A percentile compares a stretch with the other conserved stretches of the same genome.
These are phyloP conservation scores for Aspergillus melleus DNA, from an alignment of 2,329 filamentous ascomycete species.

Conservation along the genomic window DNA sequence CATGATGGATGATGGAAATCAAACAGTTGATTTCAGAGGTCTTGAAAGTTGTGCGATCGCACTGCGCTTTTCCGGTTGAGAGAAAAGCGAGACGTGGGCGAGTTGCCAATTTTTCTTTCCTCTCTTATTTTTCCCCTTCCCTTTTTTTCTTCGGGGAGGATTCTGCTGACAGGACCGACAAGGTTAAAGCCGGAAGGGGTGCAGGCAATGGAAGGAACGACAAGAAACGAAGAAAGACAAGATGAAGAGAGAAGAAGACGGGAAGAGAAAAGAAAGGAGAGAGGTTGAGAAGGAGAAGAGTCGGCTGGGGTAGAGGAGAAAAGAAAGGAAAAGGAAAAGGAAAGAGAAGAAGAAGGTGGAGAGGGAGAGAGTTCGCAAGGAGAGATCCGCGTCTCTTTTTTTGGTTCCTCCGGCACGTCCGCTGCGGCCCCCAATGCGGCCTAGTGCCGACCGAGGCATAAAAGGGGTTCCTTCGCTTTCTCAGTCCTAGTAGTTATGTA, in stretches of 20 bases:
- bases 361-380: background rate
- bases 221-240: conserved; percentile 14
- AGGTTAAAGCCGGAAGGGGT: conserved; percentile 3
- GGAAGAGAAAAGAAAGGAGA: conserved; percentile 43
- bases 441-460: conserved; percentile 23
- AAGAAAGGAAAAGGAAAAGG: conserved; percentile 10
- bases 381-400: conserved; percentile 17
- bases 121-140: background rate
- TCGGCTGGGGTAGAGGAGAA: background rate
- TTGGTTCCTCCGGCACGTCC: conserved; percentile 26
- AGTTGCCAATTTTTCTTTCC: background rate
- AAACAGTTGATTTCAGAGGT: background rate
- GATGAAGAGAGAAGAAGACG: conserved; percentile 64
- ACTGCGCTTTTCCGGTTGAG: background rate
- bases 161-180: conserved; percentile 9
- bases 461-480: conserved; percentile 31
- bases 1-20: conserved; percentile 27
- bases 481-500: too few relatives aligned
- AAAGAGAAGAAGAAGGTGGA: conserved; percentile 30
- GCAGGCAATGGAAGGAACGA: conserved; percentile 6
- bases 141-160: conserved; percentile 8
- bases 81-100: background rate
- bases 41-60: background rate
- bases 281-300: conserved; percentile 15
- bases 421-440: conserved; percentile 21